Percentiles rank a stretch among this genome's conserved stretches.
phyloP scores from a whole-genome alignment of 805 yeast species.

The Pichia manshurica region DNA sequence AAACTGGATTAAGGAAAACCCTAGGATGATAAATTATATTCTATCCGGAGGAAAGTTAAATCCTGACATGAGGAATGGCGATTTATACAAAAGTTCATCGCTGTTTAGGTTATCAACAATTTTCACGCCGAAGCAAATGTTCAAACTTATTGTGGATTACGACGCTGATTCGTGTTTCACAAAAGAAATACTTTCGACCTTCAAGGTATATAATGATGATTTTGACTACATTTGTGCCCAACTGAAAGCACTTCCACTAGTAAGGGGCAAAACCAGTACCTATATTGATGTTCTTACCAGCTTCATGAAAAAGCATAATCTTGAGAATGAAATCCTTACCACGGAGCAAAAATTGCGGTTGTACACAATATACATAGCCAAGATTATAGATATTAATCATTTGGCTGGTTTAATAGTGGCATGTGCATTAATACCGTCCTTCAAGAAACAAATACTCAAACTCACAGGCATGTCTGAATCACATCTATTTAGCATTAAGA shows the following conservation, averaged over 20 bases:
- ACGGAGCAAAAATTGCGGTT: neutral
- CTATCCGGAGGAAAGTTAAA: neutral
- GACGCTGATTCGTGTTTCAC: neutral
- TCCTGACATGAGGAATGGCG: no score
- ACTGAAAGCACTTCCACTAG: neutral
- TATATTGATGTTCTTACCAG: neutral
- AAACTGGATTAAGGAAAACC: neutral
- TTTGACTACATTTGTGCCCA: constrained; percentile 7
- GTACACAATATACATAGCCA: neutral
- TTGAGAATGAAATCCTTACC: neutral
- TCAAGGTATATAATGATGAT: neutral
- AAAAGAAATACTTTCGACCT: neutral
- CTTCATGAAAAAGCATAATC: neutral
- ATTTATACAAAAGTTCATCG: no score
- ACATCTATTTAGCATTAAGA: neutral
- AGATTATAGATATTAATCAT: neutral
- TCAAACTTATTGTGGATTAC: neutral
- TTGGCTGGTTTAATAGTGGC: neutral
- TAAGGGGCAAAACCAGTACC: neutral
- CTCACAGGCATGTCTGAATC: constrained; percentile 4
- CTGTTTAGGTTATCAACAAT: neutral
- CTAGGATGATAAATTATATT: neutral
- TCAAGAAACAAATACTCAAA: neutral
- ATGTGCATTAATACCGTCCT: constrained; percentile 4
- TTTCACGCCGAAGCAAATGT: constrained; percentile 1